Evolutionary conservation across 208 protist genomes (phyloP).

Genomic region (Phytomonas sp.): DNA sequence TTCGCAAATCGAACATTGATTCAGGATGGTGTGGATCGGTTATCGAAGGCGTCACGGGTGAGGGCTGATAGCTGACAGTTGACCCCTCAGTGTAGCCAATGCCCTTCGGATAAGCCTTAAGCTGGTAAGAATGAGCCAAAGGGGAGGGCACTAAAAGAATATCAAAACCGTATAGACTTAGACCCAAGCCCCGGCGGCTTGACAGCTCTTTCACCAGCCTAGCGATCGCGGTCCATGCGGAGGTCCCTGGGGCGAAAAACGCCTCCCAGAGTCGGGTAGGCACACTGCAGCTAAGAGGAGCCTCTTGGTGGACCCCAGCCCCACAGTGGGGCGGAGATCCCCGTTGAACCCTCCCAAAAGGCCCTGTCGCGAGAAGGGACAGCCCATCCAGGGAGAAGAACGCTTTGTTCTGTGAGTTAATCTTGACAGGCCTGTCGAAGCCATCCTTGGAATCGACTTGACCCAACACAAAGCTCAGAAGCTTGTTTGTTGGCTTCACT

Average conservation of each 20-base stretch:
- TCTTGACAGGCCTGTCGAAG: slow-evolving; percentile 29
- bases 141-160: slow-evolving; percentile 54
- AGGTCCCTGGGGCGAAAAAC: slow-evolving; percentile 48
- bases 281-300: not conserved
- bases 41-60: not conserved
- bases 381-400: slow-evolving; percentile 27
- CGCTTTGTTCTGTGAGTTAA: slow-evolving; percentile 56
- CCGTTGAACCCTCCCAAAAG: no score
- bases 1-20: slow-evolving; percentile 49
- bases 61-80: slow-evolving; percentile 13
- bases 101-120: slow-evolving; percentile 7
- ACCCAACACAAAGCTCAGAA: slow-evolving; percentile 16
- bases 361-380: not conserved
- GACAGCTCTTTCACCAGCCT: slow-evolving; percentile 33
- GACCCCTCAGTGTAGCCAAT: slow-evolving; percentile 22
- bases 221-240: slow-evolving; percentile 25
- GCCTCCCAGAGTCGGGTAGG: slow-evolving; percentile 21
- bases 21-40: not conserved
- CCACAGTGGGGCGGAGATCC: not conserved
- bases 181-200: slow-evolving; percentile 20
- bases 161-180: slow-evolving; percentile 78
- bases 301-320: not conserved
- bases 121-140: slow-evolving; percentile 22
- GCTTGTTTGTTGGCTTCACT: slow-evolving; percentile 40
- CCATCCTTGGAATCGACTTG: not conserved